Evolutionary conservation across 1,284 basidiomycete genomes (phyloP).

Genomic region (Cutaneotrichosporon spelunceum): DNA sequence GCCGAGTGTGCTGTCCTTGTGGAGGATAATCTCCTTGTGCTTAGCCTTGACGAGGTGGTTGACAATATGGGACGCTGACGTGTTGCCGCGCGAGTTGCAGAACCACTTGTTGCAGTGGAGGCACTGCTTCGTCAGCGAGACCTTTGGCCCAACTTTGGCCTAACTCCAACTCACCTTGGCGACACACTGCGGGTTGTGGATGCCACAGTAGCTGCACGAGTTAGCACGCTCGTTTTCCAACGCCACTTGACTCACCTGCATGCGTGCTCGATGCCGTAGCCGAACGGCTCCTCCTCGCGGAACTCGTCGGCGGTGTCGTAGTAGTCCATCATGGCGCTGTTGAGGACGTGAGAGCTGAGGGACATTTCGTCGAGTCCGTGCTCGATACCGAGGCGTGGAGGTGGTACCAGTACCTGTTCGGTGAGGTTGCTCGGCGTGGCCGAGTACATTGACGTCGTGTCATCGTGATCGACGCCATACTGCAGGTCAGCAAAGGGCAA

Average conservation of each 20-base stretch:
- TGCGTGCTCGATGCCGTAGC: conserved; percentile 80
- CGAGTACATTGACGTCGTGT: conserved; percentile 69
- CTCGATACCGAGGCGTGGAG: conserved; percentile 15
- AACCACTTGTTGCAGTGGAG: conserved; percentile 97
- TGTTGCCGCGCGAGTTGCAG: conserved; percentile 98
- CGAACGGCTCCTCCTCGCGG: conserved; percentile 74
- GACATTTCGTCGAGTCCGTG: conserved; percentile 26
- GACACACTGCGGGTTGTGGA: conserved; percentile 93
- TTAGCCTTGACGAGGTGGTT: conserved; percentile 98
- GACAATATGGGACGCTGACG: conserved; percentile 97
- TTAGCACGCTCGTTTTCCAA: neutral
- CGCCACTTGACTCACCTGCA: conserved; percentile 67
- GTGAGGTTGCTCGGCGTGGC: conserved; percentile 54
- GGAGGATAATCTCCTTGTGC: conserved; percentile 97
- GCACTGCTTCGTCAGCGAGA: conserved; percentile 55
- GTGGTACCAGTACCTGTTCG: conserved; percentile 21
- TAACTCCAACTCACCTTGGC: conserved; percentile 72
- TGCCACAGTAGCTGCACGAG: conserved; percentile 83
- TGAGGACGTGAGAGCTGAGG: conserved; percentile 18
- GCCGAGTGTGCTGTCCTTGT: conserved; percentile 90
- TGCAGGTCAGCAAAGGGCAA: conserved; percentile 12
- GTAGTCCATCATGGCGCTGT: conserved; percentile 40
- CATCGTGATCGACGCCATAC: conserved; percentile 67
- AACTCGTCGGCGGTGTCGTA: conserved; percentile 81
- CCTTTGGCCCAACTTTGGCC: neutral